Percentiles rank a stretch among this genome's conserved stretches.
phyloP scores from a whole-genome alignment of 352 stramenopile genomes.

The Pythium aquatile region DNA sequence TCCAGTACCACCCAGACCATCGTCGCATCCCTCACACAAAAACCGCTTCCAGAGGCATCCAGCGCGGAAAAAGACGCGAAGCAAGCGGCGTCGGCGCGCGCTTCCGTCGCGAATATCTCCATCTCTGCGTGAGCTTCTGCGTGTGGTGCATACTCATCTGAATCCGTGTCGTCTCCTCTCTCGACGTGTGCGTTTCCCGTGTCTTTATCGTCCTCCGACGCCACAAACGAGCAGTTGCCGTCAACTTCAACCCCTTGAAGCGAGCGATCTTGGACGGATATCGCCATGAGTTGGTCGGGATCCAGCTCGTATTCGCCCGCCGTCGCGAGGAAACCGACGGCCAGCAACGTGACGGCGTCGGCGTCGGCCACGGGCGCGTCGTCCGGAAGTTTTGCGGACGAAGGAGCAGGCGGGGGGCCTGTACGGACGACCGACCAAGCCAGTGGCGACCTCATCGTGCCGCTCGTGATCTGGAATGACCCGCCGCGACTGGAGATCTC shows the following conservation, averaged over 20 bases:
- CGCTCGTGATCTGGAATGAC: slow-evolving; percentile 69
- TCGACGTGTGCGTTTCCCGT: not conserved
- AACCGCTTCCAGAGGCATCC: not conserved
- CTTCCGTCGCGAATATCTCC: not conserved
- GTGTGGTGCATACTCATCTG: not conserved
- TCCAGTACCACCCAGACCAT: not conserved
- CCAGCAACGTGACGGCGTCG: slow-evolving; percentile 14
- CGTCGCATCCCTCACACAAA: slow-evolving; percentile 10
- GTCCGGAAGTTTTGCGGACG: slow-evolving; percentile 6
- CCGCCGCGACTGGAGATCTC: slow-evolving; percentile 50
- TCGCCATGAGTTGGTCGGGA: slow-evolving; percentile 30
- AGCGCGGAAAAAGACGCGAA: not conserved
- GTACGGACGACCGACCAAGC: slow-evolving; percentile 26
- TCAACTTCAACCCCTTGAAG: slow-evolving; percentile 10
- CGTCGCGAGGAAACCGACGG: slow-evolving; percentile 25
- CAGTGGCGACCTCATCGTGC: slow-evolving; percentile 51
- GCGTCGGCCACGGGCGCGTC: not conserved
- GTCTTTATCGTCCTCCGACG: not conserved
- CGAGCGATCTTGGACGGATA: not conserved
- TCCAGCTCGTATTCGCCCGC: slow-evolving; percentile 28
- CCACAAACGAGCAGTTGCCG: not conserved
- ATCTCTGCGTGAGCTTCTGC: not conserved
- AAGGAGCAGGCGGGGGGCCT: slow-evolving; percentile 3
- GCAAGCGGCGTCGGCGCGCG: not conserved
- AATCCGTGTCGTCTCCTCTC: not conserved